Evolutionary conservation across 345 rosid species (phyloP).

Genomic region (Salix arbutifolia): DNA sequence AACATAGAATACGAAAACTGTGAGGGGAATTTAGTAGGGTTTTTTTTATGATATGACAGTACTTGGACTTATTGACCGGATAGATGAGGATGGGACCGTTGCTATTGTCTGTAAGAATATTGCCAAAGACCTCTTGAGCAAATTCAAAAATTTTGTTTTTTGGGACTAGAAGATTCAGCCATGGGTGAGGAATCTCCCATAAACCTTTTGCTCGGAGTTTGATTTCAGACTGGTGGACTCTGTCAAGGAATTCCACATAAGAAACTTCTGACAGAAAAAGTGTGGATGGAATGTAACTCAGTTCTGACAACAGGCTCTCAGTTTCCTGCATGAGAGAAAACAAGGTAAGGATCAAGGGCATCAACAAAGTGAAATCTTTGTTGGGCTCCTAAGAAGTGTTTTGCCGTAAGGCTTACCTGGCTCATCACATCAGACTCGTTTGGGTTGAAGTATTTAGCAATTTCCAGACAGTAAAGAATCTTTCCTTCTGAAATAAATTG

Average conservation of each 20-base stretch:
- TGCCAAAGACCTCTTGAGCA: constrained; percentile 58
- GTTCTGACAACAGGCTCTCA: constrained; percentile 49
- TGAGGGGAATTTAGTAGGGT: neutral
- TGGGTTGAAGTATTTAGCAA: constrained; percentile 65
- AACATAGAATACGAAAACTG: neutral
- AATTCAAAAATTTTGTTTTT: constrained; percentile 53
- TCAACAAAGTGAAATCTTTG: neutral
- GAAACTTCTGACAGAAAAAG: constrained; percentile 66
- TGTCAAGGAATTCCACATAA: constrained; percentile 71
- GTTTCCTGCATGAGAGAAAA: constrained; percentile 43
- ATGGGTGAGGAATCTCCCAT: constrained; percentile 98
- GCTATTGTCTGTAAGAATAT: constrained; percentile 54
- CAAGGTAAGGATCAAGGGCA: neutral
- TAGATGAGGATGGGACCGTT: constrained; percentile 90
- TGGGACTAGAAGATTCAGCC: constrained; percentile 86
- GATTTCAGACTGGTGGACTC: constrained; percentile 67
- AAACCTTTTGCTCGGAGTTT: constrained; percentile 69
- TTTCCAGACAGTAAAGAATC: constrained; percentile 78
- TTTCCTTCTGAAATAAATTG: constrained; percentile 71
- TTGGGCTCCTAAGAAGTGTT: neutral
- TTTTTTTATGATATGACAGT: constrained; percentile 6
- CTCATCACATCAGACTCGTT: constrained; percentile 37
- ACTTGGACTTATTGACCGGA: constrained; percentile 82
- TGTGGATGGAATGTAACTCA: constrained; percentile 67
- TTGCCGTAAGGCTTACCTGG: constrained; percentile 41